These are phyloP conservation scores for Cucurbita maxima DNA, from an alignment of 306 rosid species.

Conservation along the genomic window DNA sequence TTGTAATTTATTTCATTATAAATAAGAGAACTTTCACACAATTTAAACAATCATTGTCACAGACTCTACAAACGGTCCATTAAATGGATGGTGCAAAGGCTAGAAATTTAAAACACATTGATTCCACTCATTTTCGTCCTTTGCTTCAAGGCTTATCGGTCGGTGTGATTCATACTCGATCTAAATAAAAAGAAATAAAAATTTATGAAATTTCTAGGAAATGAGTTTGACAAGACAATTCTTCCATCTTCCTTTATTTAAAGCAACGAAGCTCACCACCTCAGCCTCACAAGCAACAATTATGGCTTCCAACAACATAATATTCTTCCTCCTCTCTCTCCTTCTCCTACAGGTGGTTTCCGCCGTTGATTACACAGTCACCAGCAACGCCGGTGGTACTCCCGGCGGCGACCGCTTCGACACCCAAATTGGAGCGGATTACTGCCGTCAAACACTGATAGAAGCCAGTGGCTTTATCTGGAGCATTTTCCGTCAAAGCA, in stretches of 20 bases:
- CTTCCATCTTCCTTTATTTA: neutral
- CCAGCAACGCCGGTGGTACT: constrained; percentile 24
- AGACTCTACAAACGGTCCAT: no score
- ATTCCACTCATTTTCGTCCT: no score
- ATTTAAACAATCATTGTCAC: no score
- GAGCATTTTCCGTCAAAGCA: constrained; percentile 12
- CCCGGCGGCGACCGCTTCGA: constrained; percentile 27
- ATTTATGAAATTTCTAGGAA: neutral
- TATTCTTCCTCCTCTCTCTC: constrained; percentile 10
- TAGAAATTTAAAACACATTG: no score
- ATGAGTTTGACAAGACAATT: neutral
- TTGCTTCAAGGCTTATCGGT: no score
- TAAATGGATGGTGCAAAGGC: no score
- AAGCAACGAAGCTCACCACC: neutral
- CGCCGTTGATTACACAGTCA: constrained; percentile 22
- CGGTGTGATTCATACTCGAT: no score
- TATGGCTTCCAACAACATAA: neutral
- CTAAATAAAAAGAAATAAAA: no score
- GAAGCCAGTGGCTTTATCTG: constrained; percentile 15
- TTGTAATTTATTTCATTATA: no score
- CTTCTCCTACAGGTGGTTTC: constrained; percentile 8
- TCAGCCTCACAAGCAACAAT: neutral
- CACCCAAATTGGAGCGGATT: constrained; percentile 11
- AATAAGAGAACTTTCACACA: no score
- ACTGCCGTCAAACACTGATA: constrained; percentile 13